A percentile compares a stretch with the other conserved stretches of the same genome.
These are phyloP conservation scores for Pseudogymnoascus sp. DNA, from an alignment of 2,329 filamentous ascomycete genomes.

Conservation along the genomic window DNA sequence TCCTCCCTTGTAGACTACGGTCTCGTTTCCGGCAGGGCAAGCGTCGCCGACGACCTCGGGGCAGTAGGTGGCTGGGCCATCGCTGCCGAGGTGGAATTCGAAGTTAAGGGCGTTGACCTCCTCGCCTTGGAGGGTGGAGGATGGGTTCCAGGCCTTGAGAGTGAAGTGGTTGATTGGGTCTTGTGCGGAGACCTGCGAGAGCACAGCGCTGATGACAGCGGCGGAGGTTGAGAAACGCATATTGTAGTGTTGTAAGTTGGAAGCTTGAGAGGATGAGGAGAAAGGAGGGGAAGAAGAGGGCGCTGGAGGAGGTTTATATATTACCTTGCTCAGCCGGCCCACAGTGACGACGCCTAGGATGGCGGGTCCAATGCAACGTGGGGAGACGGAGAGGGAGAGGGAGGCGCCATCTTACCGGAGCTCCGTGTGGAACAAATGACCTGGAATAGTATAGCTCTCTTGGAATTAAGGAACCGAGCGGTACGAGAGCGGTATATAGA, in stretches of 20 bases:
- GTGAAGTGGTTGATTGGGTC: constrained; percentile 30
- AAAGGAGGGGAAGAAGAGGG: background rate
- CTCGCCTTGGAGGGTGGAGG: constrained; percentile 34
- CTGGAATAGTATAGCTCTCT: background rate
- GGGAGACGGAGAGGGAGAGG: background rate
- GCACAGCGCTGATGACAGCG: background rate
- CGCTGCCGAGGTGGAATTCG: constrained; percentile 43
- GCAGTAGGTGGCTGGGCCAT: constrained; percentile 41
- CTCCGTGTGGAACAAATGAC: background rate
- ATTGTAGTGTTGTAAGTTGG: background rate
- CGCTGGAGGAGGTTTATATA: background rate
- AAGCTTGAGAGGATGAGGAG: background rate
- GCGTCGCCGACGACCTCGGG: constrained; percentile 31
- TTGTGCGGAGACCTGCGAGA: background rate
- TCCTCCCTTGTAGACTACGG: constrained; percentile 35
- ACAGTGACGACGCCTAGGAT: background rate
- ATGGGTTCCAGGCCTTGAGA: constrained; percentile 32
- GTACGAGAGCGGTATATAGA: background rate
- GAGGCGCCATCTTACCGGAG: background rate
- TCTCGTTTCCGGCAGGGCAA: constrained; percentile 42
- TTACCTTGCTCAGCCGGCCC: background rate
- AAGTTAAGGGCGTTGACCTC: constrained; percentile 39
- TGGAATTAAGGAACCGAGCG: background rate
- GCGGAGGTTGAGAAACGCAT: background rate
- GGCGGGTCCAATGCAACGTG: background rate